Percentiles rank a stretch among this genome's conserved stretches.
phyloP scores from a whole-genome alignment of 2,329 filamentous ascomycete species.

The Stylonectria norvegica region DNA sequence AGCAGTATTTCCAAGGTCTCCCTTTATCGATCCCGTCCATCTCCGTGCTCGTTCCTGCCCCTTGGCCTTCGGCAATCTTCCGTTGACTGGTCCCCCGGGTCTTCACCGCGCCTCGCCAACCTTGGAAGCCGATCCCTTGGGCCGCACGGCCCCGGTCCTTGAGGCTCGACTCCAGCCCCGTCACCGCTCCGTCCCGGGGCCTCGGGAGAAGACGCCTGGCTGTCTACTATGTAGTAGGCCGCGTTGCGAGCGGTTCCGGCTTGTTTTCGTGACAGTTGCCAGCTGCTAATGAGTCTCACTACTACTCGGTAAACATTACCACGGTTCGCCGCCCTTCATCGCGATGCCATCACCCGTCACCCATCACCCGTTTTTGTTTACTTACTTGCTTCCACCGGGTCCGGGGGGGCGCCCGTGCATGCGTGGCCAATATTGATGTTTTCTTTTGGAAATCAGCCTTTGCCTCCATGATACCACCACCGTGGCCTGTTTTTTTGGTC shows the following conservation, averaged over 20 bases:
- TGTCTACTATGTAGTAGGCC: too few species aligned
- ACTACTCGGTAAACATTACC: too few species aligned
- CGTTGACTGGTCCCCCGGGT: not conserved
- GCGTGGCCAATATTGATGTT: too few species aligned
- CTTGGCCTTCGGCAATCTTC: not conserved
- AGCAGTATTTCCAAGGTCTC: not conserved
- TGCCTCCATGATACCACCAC: not conserved
- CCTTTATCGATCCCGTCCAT: conserved; percentile 1
- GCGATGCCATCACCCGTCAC: too few species aligned
- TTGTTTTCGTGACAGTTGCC: not conserved
- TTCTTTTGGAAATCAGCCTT: too few species aligned
- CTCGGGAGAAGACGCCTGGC: not conserved
- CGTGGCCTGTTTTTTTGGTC: too few species aligned
- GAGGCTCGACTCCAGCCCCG: not conserved
- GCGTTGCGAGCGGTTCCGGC: not conserved
- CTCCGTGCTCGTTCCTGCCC: not conserved
- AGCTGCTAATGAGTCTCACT: too few species aligned
- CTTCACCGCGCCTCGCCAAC: too few species aligned
- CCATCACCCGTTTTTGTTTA: too few species aligned
- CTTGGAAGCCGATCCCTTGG: not conserved
- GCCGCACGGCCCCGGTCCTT: conserved; percentile 1
- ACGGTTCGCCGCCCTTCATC: too few species aligned
- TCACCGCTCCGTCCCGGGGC: not conserved
- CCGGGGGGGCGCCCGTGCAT: too few species aligned
- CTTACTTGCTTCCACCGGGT: too few species aligned